Evolutionary conservation across 2,329 filamentous ascomycete genomes (phyloP).

Genomic region (Aureobasidium sp.): DNA sequence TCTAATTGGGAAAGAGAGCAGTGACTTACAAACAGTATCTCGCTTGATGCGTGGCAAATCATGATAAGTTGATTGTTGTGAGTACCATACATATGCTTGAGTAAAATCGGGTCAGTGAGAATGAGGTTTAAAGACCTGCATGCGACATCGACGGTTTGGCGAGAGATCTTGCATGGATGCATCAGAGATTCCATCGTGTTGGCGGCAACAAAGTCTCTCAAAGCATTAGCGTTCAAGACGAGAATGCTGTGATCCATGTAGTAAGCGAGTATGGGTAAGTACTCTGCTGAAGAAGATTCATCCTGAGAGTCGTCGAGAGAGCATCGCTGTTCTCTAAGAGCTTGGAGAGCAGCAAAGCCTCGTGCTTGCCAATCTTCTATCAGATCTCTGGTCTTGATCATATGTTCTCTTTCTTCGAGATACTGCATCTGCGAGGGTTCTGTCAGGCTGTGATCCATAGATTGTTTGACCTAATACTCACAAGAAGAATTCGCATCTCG

Average conservation of each 20-base stretch:
- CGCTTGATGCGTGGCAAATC: not conserved
- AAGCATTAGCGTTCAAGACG: not conserved
- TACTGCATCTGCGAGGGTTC: not conserved
- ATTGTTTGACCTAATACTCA: not conserved
- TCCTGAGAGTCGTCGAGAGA: no score
- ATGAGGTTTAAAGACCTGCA: not conserved
- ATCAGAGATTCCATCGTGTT: not conserved
- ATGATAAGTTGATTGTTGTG: slow-evolving; percentile 2
- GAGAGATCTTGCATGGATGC: not conserved
- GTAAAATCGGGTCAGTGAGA: not conserved
- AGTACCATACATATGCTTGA: not conserved
- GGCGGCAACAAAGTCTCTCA: not conserved
- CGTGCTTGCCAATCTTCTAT: not conserved
- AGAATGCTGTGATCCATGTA: slow-evolving; percentile 1
- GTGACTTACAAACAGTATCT: not conserved
- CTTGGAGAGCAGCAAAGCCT: not conserved
- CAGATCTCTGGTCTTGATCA: not conserved
- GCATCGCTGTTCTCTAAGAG: not conserved
- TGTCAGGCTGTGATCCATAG: not conserved
- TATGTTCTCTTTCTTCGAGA: not conserved
- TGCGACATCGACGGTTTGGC: not conserved
- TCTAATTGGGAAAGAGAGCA: no score
- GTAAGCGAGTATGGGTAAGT: not conserved
- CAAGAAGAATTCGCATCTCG: not conserved
- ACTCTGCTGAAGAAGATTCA: not conserved